Evolutionary conservation across 352 stramenopile genomes (phyloP).

Genomic region (Pythium folliculosum): DNA sequence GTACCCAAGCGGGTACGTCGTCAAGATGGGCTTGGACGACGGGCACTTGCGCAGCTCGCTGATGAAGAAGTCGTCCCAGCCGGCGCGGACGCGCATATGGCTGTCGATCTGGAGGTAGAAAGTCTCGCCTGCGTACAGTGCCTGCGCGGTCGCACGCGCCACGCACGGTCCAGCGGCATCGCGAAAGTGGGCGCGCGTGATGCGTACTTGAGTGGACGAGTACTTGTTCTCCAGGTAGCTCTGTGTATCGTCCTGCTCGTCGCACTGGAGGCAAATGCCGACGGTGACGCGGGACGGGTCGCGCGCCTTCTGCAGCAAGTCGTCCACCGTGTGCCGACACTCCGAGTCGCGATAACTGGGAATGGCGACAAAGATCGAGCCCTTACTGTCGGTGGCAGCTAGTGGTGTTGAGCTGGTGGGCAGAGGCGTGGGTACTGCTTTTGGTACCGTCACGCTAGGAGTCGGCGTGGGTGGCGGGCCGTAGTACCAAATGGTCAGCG

Average conservation of each 20-base stretch:
- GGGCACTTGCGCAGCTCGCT: slow-evolving; percentile 54
- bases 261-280: slow-evolving; percentile 88
- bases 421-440: neutral
- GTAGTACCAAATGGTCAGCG: slow-evolving; percentile 95
- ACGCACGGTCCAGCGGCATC: slow-evolving; percentile 91
- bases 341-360: slow-evolving; percentile 93
- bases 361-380: slow-evolving; percentile 93
- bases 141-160: slow-evolving; percentile 78
- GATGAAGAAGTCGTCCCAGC: slow-evolving; percentile 93
- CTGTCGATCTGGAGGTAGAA: slow-evolving; percentile 96
- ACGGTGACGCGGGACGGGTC: slow-evolving; percentile 73
- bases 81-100: slow-evolving; percentile 87
- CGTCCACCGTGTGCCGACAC: slow-evolving; percentile 81
- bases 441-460: neutral
- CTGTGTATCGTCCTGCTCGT: slow-evolving; percentile 48
- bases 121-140: slow-evolving; percentile 77
- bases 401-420: neutral
- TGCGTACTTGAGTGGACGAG: slow-evolving; percentile 37
- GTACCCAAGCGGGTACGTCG: slow-evolving; percentile 93
- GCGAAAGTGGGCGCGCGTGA: slow-evolving; percentile 61
- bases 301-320: slow-evolving; percentile 63
- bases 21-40: slow-evolving; percentile 81
- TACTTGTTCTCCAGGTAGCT: slow-evolving; percentile 45
- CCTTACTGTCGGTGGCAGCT: neutral
- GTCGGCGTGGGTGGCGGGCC: slow-evolving; percentile 32